These are phyloP conservation scores for Xylaria sp. DNA, from an alignment of 2,329 filamentous ascomycete species.

Conservation along the genomic window DNA sequence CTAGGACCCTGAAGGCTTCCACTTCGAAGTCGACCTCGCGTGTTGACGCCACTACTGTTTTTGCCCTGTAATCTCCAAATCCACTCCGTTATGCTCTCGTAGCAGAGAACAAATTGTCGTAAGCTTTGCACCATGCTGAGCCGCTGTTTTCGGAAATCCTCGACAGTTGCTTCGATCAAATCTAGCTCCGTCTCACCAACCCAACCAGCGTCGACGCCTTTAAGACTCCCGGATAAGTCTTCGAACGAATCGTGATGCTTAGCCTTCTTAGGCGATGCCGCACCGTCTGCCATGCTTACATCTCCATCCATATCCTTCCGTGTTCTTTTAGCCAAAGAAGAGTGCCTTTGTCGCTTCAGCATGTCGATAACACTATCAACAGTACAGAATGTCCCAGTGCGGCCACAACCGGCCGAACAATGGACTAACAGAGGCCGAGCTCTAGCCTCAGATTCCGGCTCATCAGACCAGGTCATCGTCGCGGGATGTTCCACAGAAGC, in stretches of 20 bases:
- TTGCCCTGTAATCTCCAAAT: conserved; percentile 58
- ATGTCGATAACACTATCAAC: conserved; percentile 96
- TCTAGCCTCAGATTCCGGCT: conserved; percentile 60
- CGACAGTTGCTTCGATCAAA: conserved; percentile 83
- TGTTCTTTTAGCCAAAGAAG: conserved; percentile 34
- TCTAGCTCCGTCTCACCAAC: conserved; percentile 74
- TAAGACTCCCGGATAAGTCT: conserved; percentile 1
- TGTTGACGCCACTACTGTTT: conserved; percentile 25
- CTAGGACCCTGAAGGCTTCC: conserved; percentile 40
- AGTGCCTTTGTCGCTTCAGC: conserved; percentile 80
- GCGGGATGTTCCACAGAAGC: conserved; percentile 38
- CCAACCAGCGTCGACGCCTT: conserved; percentile 63
- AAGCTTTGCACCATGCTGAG: conserved; percentile 97
- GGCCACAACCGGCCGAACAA: conserved; percentile 93
- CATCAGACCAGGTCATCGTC: conserved; percentile 57
- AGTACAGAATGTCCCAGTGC: conserved; percentile 95
- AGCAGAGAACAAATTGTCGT: conserved; percentile 92
- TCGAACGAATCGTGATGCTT: conserved; percentile 15
- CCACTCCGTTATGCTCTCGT: conserved; percentile 94
- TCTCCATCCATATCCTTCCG: conserved; percentile 51
- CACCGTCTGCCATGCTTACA: conserved; percentile 49
- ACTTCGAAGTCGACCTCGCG: conserved; percentile 40
- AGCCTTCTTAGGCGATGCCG: conserved; percentile 39
- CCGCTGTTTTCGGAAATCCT: conserved; percentile 86
- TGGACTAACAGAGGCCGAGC: conserved; percentile 84